phyloP scores from a whole-genome alignment of 768 basidiomycete genomes.

The Trametes sanguinea region DNA sequence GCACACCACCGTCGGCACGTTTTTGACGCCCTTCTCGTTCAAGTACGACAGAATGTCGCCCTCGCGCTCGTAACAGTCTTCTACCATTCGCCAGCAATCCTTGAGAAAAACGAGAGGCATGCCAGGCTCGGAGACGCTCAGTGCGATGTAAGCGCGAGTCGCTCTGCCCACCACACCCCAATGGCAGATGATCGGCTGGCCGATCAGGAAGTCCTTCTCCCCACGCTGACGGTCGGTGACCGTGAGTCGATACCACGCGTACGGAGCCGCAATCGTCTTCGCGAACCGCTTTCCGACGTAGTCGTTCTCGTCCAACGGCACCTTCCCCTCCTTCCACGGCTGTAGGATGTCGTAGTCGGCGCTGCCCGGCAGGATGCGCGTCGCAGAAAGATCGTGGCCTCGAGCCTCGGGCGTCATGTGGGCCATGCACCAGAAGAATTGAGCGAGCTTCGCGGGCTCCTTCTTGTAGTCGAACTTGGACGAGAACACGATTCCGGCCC shows the following conservation, averaged over 20 bases:
- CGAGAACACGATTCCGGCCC: neutral
- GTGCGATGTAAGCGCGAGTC: conserved; percentile 6
- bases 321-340: neutral
- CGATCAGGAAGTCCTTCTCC: neutral
- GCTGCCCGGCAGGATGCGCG: neutral
- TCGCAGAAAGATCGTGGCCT: neutral
- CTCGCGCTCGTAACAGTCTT: neutral
- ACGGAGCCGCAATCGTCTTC: neutral
- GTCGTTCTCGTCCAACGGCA: neutral
- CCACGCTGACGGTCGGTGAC: neutral
- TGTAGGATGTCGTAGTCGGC: neutral
- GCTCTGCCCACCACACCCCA: neutral
- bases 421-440: conserved; percentile 6
- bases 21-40: neutral
- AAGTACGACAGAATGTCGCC: conserved; percentile 3
- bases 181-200: neutral
- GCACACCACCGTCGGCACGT: conserved; percentile 5
- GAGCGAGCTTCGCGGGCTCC: neutral
- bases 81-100: conserved; percentile 17
- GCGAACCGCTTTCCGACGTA: neutral
- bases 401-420: neutral
- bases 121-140: neutral
- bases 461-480: conserved; percentile 5
- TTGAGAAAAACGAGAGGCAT: conserved; percentile 14
- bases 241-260: neutral